Evolutionary conservation across 1,284 basidiomycete species (phyloP).

Genomic region (Naganishia sp.): DNA sequence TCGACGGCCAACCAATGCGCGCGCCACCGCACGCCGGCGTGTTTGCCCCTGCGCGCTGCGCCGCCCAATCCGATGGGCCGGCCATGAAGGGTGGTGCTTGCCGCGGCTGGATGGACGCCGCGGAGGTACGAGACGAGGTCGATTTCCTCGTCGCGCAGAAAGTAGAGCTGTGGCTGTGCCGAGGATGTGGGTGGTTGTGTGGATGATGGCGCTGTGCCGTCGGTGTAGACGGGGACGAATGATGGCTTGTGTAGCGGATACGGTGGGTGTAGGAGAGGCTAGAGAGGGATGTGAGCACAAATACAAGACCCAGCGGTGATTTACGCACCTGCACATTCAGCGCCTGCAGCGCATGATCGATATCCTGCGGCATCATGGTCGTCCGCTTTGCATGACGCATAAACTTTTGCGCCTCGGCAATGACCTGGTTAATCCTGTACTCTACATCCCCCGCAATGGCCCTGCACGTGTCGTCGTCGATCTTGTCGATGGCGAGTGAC

Average conservation of each 20-base stretch:
- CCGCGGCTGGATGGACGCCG: conserved; percentile 51
- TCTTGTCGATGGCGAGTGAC: conserved; percentile 73
- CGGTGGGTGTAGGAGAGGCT: conserved; percentile 52
- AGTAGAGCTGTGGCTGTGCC: conserved; percentile 70
- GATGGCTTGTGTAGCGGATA: conserved; percentile 59
- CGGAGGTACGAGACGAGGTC: conserved; percentile 88
- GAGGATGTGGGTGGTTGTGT: conserved; percentile 37
- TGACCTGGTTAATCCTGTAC: conserved; percentile 78
- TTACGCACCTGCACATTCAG: conserved; percentile 78
- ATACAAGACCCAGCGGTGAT: neutral
- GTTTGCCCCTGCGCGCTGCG: conserved; percentile 9
- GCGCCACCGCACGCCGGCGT: conserved; percentile 52
- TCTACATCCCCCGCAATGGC: conserved; percentile 94
- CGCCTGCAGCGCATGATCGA: conserved; percentile 89
- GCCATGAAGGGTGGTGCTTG: conserved; percentile 13
- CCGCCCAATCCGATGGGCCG: conserved; percentile 11
- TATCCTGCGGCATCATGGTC: conserved; percentile 81
- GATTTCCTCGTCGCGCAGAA: conserved; percentile 94
- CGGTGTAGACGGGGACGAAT: conserved; percentile 59
- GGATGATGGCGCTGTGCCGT: conserved; percentile 50
- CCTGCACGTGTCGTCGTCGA: conserved; percentile 78
- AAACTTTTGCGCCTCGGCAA: conserved; percentile 89
- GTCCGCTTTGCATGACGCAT: conserved; percentile 91
- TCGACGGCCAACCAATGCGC: conserved; percentile 99
- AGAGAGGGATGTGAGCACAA: no score